These are phyloP conservation scores for Exsudoporus floridanus DNA, from an alignment of 1,284 basidiomycete genomes.

Conservation along the genomic window DNA sequence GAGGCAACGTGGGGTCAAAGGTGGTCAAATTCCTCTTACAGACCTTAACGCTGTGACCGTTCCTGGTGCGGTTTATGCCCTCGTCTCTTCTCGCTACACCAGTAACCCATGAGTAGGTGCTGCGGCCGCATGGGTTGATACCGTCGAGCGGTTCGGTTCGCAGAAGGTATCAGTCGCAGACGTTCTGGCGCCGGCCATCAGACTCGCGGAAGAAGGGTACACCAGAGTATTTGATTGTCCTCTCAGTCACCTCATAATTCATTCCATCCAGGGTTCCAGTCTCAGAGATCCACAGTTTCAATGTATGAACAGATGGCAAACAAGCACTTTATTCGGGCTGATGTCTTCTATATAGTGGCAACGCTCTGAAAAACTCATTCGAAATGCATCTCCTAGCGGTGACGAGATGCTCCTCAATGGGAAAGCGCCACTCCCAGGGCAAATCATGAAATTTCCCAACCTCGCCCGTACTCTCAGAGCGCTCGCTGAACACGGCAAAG, in stretches of 20 bases:
- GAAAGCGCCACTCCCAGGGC: constrained; percentile 74
- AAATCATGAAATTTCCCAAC: constrained; percentile 76
- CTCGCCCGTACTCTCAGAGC: constrained; percentile 83
- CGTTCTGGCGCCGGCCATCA: constrained; percentile 85
- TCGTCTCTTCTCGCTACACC: neutral
- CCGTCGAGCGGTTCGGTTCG: constrained; percentile 79
- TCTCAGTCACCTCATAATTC: constrained; percentile 8
- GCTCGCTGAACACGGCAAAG: constrained; percentile 78
- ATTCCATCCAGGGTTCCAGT: constrained; percentile 60
- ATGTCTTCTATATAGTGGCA: constrained; percentile 61
- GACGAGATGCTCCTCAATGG: constrained; percentile 84
- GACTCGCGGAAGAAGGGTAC: constrained; percentile 84
- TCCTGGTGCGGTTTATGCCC: constrained; percentile 53
- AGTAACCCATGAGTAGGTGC: constrained; percentile 53
- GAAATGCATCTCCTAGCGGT: constrained; percentile 79
- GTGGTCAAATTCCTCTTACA: constrained; percentile 63
- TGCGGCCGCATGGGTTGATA: constrained; percentile 92
- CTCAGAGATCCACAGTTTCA: constrained; percentile 70
- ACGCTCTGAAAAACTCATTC: constrained; percentile 70
- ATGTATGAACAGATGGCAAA: constrained; percentile 42
- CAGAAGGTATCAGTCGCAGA: constrained; percentile 78
- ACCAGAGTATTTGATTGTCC: constrained; percentile 10
- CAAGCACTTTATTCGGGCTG: neutral
- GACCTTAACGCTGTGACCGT: constrained; percentile 91
- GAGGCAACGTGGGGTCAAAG: constrained; percentile 67